Percentiles rank a stretch among this genome's conserved stretches.
Conservation (phyloP, 2,329 filamentous ascomycete genomes). For the Fusarium beomiforme region DNA sequence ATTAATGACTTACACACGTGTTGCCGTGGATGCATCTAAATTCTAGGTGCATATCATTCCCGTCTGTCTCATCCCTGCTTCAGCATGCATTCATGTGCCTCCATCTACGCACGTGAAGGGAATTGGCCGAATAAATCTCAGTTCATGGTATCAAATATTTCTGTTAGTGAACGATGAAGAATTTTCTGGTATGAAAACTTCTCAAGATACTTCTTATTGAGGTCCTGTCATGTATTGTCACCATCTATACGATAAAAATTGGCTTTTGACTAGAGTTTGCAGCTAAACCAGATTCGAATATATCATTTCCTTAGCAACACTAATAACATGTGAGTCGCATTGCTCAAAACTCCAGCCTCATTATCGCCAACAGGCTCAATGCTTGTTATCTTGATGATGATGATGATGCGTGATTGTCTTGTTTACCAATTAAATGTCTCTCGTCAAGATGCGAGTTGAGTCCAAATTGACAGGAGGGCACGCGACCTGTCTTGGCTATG, state of each 20-base stretch:
- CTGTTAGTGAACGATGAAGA: background rate
- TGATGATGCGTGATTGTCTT: background rate
- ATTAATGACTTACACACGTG: constrained; percentile 28
- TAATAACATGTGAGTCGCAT: background rate
- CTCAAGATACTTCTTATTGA: background rate
- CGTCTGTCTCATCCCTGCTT: constrained; percentile 13
- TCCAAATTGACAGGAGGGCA: constrained; percentile 7
- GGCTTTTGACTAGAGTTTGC: constrained; percentile 14
- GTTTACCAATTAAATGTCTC: background rate
- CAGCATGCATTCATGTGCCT: constrained; percentile 25
- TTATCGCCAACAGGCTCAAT: background rate
- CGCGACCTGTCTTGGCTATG: constrained; percentile 15
- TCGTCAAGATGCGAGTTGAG: background rate
- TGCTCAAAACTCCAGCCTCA: constrained; percentile 7
- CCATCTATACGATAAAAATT: background rate
- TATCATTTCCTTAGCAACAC: constrained; percentile 26
- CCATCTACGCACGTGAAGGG: constrained; percentile 27
- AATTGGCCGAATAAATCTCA: background rate
- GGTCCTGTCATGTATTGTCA: background rate
- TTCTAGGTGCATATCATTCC: constrained; percentile 27
- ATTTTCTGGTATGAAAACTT: background rate
- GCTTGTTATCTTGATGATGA: background rate
- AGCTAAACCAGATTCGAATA: constrained; percentile 25
- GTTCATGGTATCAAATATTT: background rate
- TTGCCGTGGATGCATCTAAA: constrained; percentile 9